Base-by-base conservation (phyloP, 2,329 filamentous ascomycete species). In the Xylariaceae sp. region DNA sequence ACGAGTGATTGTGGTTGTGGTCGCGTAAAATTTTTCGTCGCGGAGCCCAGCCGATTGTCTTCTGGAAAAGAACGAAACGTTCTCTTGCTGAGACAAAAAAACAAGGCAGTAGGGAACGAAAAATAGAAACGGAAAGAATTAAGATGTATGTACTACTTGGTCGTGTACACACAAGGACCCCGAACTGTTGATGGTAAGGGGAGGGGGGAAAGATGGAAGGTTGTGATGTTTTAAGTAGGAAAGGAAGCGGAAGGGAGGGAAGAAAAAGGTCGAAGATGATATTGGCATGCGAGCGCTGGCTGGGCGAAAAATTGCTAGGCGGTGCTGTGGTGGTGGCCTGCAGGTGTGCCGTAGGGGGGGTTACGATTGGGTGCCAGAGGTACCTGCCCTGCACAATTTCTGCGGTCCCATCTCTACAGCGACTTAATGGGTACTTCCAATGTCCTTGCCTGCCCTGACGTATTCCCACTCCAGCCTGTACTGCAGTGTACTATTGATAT, bases 31-130 rank as follows among this genome's bases (percentile, higher is more conserved):
- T 55, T 60, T 58, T 64, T 61, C 53, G 57, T 51, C 54, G 63
- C 55, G 56, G 56, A 56, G 60, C 60, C 60, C 61, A 60, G 62
- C 58, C 59, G 65, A 64, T 64, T 55, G 56, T 54, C 51, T 61
- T 51, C 60, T 58, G 63, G 60, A 58, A 59, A 66, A 64, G 63
- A 66, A 66, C 60, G 55, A 54, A 59, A 13, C 54, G 60, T 63
- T 60, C 61, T 57, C 53, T 60, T 55, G 49, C 57, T 59, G 62
- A 65, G 62, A 63, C 60, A 57, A 45, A 63, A 53, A 63, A 53
- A 42, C 48, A 52, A 58, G 34, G 33, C 47, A 54, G 50, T 49
- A 53, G 56, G 51, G 44, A 57, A 58, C 47, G 51, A 53, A 56
- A 56, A 52, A 54, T 46, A 59, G 57, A 61, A 50, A 52, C 53